These are phyloP conservation scores for Heimioporus retisporus DNA, from an alignment of 1,284 basidiomycete genomes.

Conservation along the genomic window DNA sequence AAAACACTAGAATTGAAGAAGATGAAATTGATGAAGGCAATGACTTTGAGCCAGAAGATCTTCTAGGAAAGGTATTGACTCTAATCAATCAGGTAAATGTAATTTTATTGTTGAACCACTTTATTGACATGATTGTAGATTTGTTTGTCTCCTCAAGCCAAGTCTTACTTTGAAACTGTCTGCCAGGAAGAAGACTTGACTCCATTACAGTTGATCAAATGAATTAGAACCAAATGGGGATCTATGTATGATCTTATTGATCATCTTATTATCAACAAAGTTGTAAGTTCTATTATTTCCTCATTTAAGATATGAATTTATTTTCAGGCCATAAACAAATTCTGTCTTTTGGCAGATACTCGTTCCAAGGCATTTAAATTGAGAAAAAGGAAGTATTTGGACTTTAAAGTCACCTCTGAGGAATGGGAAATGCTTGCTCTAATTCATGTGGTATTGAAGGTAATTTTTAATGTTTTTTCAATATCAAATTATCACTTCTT, in stretches of 20 bases:
- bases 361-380: no score
- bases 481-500: no score
- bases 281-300: neutral
- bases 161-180: neutral
- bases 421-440: neutral
- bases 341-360: no score
- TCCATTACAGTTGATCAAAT: slow-evolving; percentile 1
- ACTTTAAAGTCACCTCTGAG: neutral
- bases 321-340: no score
- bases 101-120: neutral
- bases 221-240: neutral
- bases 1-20: neutral
- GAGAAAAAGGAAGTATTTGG: neutral
- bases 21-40: neutral
- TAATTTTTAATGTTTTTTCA: neutral
- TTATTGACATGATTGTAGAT: neutral
- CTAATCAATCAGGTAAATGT: neutral
- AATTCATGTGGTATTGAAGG: neutral
- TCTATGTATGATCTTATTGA: slow-evolving; percentile 5
- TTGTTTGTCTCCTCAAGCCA: neutral
- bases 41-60: neutral
- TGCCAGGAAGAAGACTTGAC: neutral
- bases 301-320: no score
- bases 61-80: neutral
- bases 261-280: neutral